Evolutionary conservation across 2,329 filamentous ascomycete genomes (phyloP).

Genomic region (Scolecobasidium constrictum): DNA sequence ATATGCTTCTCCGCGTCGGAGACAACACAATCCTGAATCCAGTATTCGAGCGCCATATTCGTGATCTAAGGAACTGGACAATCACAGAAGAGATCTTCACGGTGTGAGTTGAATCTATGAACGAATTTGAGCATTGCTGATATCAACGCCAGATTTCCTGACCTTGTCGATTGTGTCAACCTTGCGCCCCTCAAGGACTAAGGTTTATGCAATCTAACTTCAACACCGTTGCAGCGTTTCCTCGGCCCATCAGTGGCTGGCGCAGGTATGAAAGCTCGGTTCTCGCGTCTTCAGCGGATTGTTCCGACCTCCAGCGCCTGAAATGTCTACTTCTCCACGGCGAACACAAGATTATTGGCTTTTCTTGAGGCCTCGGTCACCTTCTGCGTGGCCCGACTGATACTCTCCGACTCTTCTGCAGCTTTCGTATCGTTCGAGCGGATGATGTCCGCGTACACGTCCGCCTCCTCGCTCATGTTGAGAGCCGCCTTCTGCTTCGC

Average conservation of each 20-base stretch:
- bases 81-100: no score
- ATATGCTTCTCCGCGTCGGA: not conserved
- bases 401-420: slow-evolving; percentile 26
- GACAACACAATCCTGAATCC: slow-evolving; percentile 1
- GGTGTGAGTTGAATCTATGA: no score
- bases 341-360: slow-evolving; percentile 33
- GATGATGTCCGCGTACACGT: slow-evolving; percentile 34
- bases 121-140: not conserved
- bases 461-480: slow-evolving; percentile 37
- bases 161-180: not conserved
- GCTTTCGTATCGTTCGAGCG: slow-evolving; percentile 26
- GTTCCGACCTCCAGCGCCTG: no score
- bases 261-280: no score
- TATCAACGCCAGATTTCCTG: not conserved
- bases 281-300: no score
- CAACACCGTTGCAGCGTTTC: no score
- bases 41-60: not conserved
- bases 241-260: no score
- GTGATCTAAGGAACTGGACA: not conserved
- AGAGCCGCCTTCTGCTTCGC: slow-evolving; percentile 28
- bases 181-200: no score
- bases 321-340: slow-evolving; percentile 22
- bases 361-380: slow-evolving; percentile 33
- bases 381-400: slow-evolving; percentile 30
- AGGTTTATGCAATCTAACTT: no score